Evolutionary conservation across 768 basidiomycete genomes (phyloP).

Genomic region (Cystofilobasidium capitatum): DNA sequence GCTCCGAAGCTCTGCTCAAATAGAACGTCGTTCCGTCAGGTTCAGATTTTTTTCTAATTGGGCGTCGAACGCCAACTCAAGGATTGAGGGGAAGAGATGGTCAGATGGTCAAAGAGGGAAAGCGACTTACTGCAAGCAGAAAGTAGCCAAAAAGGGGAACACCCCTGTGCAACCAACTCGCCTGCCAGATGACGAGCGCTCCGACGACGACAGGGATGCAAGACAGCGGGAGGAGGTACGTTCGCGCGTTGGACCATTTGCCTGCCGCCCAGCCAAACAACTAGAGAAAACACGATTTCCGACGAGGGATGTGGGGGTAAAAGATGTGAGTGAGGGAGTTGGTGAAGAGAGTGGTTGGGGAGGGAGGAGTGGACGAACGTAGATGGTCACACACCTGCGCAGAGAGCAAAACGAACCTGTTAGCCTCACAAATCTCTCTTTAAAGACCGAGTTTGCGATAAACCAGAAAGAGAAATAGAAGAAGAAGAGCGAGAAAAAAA

Average conservation of each 20-base stretch:
- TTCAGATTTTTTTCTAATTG: not conserved
- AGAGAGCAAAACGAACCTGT: no score
- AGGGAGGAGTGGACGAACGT: constrained; percentile 16
- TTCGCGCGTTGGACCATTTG: constrained; percentile 33
- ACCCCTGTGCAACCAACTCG: constrained; percentile 32
- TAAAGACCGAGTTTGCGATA: no score
- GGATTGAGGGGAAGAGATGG: no score
- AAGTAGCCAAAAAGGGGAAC: constrained; percentile 40
- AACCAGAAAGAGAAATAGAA: no score
- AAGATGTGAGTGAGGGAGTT: not conserved
- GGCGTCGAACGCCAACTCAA: no score
- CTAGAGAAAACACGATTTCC: constrained; percentile 38
- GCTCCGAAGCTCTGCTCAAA: constrained; percentile 36
- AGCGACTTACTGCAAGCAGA: constrained; percentile 20
- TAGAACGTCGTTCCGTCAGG: not conserved
- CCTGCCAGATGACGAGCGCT: constrained; percentile 31
- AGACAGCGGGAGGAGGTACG: constrained; percentile 35
- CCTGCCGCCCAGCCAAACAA: constrained; percentile 36
- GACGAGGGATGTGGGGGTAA: no score
- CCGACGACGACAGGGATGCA: constrained; percentile 41
- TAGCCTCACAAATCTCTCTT: not conserved
- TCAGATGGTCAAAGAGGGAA: not conserved
- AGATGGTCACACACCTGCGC: not conserved
- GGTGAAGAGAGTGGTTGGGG: not conserved
- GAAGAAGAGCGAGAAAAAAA: no score